Evolutionary conservation across 805 yeast species (phyloP), one percentile per base, ranked within the genome.

Genomic region (Teunomyces barrocoloradensis): DNA sequence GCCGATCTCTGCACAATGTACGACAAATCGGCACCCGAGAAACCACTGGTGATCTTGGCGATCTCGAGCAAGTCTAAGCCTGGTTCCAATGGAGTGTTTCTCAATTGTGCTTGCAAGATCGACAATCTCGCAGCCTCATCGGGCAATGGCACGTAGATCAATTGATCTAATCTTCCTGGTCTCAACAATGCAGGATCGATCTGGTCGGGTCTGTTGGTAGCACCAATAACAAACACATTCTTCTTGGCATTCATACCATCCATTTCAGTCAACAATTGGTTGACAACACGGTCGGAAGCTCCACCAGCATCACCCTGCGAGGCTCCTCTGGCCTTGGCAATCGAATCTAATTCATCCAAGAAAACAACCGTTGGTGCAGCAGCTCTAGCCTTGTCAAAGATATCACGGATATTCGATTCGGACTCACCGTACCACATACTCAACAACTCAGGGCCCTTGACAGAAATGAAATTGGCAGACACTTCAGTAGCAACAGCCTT

Each of bases 191-290:
- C 99, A 20, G 99, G 98, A 66, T 94, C 99, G 59, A 94, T 94
- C 77, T 94, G 98, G 71, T 95, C 99, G 35, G 99, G 99, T 78
- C 99, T 85, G 75, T 94, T 94, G 48, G 99, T 94, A 36, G 99
- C 99, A 74, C 99, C 99, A 74, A 94, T 89, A 48, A 94, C 97
- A 65, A 94, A 94, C 32, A 94, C 99, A 65, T 94, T 94, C 84
- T 94, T 94, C 79, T 94, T 94, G 54, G 97, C 96, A 67, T 94
- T 94, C 99, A 94, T 94, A 82, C 99, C 99, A 73, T 94, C 99
- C 99, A 94, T 94, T 75, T 91, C 96, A 6, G 97, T 90, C 68
- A 91, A 80, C 65, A 91, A 80, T 75, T 91, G 97, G 73, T 92
- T 91, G 45, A 91, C 97, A 53, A 91, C 97, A 71, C 96, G 84